Conservation (phyloP, 352 stramenopile genomes). For the Pythium dissotocum region DNA sequence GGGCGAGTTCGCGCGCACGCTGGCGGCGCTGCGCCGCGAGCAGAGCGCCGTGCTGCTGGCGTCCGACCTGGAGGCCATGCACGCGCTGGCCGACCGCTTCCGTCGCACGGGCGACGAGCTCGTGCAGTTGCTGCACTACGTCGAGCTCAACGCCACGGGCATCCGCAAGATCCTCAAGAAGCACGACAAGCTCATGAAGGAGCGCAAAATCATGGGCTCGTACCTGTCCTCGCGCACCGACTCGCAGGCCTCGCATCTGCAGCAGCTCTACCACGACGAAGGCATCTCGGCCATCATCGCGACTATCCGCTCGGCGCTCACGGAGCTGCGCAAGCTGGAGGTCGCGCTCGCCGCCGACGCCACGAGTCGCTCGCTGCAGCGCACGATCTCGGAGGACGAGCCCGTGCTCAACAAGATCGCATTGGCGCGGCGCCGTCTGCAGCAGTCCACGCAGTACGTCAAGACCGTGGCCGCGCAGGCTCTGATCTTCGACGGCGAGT, state of each 20-base stretch:
- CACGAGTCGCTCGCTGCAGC: slow-evolving; percentile 24
- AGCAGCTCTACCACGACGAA: slow-evolving; percentile 87
- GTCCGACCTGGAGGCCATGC: slow-evolving; percentile 68
- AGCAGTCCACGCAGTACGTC: slow-evolving; percentile 84
- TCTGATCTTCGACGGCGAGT: slow-evolving; percentile 83
- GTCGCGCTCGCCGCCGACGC: slow-evolving; percentile 28
- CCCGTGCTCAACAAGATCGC: slow-evolving; percentile 74
- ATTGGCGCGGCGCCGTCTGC: slow-evolving; percentile 59
- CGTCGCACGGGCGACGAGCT: slow-evolving; percentile 78
- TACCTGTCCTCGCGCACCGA: slow-evolving; percentile 82
- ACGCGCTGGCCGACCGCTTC: slow-evolving; percentile 62
- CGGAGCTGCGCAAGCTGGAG: slow-evolving; percentile 58
- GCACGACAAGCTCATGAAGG: slow-evolving; percentile 84
- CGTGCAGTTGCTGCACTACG: slow-evolving; percentile 80
- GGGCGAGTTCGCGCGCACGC: slow-evolving; percentile 77
- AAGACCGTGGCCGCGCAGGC: slow-evolving; percentile 81
- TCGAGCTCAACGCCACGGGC: slow-evolving; percentile 86
- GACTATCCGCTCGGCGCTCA: slow-evolving; percentile 69
- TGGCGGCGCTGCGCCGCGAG: slow-evolving; percentile 49
- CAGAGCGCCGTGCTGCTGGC: slow-evolving; percentile 37
- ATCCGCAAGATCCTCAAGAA: slow-evolving; percentile 92
- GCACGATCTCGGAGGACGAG: slow-evolving; percentile 76
- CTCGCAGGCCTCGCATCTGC: slow-evolving; percentile 80
- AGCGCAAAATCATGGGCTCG: slow-evolving; percentile 84
- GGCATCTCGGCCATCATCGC: slow-evolving; percentile 88